Evolutionary conservation across 495 filamentous ascomycete genomes (phyloP), one percentile per base, ranked within the genome.

Genomic region (Parachaetomium inaequale): DNA sequence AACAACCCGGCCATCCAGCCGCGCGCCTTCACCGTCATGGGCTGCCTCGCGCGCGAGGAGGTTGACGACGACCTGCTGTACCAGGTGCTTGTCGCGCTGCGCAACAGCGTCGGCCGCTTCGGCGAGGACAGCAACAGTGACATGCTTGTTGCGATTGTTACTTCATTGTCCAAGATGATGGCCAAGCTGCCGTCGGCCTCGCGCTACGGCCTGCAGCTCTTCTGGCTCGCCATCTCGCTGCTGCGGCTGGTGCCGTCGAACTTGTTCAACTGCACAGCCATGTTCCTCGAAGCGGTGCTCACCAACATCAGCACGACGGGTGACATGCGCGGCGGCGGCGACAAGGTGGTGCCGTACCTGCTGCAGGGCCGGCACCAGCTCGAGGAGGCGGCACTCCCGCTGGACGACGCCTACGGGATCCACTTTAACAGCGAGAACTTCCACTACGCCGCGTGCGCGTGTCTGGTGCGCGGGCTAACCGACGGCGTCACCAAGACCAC

Each of bases 1-100:
- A 87, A 83, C 64, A 88, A 88, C 64, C 85, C 85, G 14, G 84
- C 85, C 6, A 86, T 88, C 53, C 85, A 88, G 66, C 84, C 85
- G 19, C 75, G 83, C 23, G 85, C 85, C 28, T 88, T 88, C 60
- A 82, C 85, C 0, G 85, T 87, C 36, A 87, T 88, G 85, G 85
- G 85, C 12, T 87, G 85, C 60, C 74, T 88, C 5, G 85, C 85
- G 34, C 77, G 82, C 12, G 85, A 87, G 66, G 85, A 87, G 68
- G 85, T 87, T 0, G 85, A 88, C 56, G 85, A 88, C 58, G 85
- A 88, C 63, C 68, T 88, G 38, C 81, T 88, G 17, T 88, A 87
- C 65, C 85, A 88, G 65, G 84, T 88, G 25, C 77, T 88, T 7
- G 85, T 88, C 34, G 84, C 85, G 25, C 75, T 88, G 3, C 75